Base-by-base conservation (phyloP, 2,329 filamentous ascomycete species). In the Leptosphaerulina australis region DNA sequence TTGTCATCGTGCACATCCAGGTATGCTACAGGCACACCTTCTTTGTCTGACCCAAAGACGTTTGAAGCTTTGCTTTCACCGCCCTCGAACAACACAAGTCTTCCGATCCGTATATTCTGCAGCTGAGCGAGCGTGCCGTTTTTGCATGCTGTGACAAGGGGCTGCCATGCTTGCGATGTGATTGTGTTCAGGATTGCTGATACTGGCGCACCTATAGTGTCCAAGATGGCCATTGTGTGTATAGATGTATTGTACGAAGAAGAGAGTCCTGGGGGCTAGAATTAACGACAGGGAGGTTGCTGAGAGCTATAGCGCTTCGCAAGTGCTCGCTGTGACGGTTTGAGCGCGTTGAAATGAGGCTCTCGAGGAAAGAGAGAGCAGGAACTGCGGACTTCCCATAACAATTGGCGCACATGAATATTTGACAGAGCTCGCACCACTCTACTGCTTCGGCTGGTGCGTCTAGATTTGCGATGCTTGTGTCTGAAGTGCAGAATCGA, bases 1-100 rank as follows among this genome's bases (percentile, higher is more conserved):
- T 83, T 77, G 55, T 88, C 85, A 60, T 82, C 82, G 64, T 82
- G 81, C 7, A 90, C 79, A 10, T 80, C 76, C 25, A 90, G 71
- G 59, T 85, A 80, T 3, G 83, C 78, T 26, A 76, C 74, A 18
- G 77, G 78, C 12, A 66, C 55, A 12, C 68, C 73, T 46, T 72
- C 72, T 5, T 70, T 65, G 46, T 74, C 73, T 28, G 62, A 69
- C 60, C 56, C 71, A 65, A 65, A 80, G 59, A 62, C 79, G 72
- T 73, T 66, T 12, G 72, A 75, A 11, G 73, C 66, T 53, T 74
- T 76, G 48, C 60, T 60, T 65, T 77, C 63, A 74, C 73, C 55
- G 59, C 68, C 62, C 76, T 80, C 50, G 58, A 73, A 69, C 21
- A 82, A 62, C 4, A 71, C 70, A 24, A 82, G 68, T 25, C 76